Evolutionary conservation across 371 early-diverging fungal species (phyloP), one percentile per base, ranked within the genome.

Genomic region (Zychaea mexicana): DNA sequence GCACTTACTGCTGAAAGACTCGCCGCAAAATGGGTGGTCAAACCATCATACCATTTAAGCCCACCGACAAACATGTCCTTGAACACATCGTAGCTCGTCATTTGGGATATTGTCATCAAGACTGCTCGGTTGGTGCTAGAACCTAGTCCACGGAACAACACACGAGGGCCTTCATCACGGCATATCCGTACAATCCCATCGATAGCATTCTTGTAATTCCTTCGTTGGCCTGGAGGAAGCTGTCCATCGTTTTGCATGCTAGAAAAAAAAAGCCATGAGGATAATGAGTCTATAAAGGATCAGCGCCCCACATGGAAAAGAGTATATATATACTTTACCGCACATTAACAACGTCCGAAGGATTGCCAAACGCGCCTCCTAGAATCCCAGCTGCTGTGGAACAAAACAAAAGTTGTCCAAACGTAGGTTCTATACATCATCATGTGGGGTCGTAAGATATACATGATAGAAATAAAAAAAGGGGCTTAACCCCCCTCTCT

Each of bases 161-260:
- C 88, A 4, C 60, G 26, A 0, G 74, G 67, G 0, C 88, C 86
- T 52, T 91, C 91, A 12, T 86, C 85, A 17, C 83, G 75, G 22
- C 81, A 81, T 27, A 91, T 90, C 12, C 85, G 74, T 38, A 82
- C 28, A 49, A 91, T 66, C 0, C 88, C 90, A 62, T 91, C 88
- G 30, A 91, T 67, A 9, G 85, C 91, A 75, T 88, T 82, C 59
- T 77, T 76, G 59, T 91, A 90, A 66, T 87, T 85, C 26, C 90
- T 72, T 27, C 88, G 81, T 60, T 83, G 68, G 28, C 70, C 78
- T 15, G 70, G 66, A 0, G 90, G 90, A 52, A 91, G 68, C 53
- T 87, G 76, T 0, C 91, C 90, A 72, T 90, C 90, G 72, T 88
- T 88, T 65, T 91, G 91, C 88, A 90, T 82, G 6, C n/a, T n/a